Conservation (phyloP, 2,329 filamentous ascomycete species). For the Tetracladium maxilliforme region DNA sequence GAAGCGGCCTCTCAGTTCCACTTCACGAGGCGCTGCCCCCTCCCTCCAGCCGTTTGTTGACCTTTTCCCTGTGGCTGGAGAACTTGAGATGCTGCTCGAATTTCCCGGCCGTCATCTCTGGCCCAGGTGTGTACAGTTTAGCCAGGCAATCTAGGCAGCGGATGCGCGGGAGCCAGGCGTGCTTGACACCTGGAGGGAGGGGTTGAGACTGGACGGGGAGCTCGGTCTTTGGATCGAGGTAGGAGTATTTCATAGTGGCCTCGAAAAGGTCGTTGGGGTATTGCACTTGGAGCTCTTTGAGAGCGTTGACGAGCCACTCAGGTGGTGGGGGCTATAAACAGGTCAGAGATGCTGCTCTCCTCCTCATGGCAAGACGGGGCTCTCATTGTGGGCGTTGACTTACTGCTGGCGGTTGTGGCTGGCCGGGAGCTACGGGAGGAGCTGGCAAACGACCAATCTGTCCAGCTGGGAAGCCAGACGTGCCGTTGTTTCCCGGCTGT, state of each 20-base stretch:
- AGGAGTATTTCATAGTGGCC: conserved; percentile 78
- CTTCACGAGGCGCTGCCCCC: not conserved
- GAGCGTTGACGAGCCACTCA: conserved; percentile 65
- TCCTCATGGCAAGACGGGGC: conserved; percentile 14
- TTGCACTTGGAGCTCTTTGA: conserved; percentile 52
- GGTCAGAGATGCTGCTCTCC: conserved; percentile 9
- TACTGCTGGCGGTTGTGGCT: conserved; percentile 44
- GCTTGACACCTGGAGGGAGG: conserved; percentile 50
- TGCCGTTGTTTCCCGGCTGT: conserved; percentile 13
- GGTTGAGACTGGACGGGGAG: conserved; percentile 38
- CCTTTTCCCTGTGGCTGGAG: conserved; percentile 60
- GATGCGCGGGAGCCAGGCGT: conserved; percentile 78
- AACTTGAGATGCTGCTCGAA: conserved; percentile 91
- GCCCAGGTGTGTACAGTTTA: conserved; percentile 85
- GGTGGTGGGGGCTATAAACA: conserved; percentile 59
- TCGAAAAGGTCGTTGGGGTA: conserved; percentile 81
- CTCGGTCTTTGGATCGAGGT: conserved; percentile 60
- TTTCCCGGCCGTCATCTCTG: conserved; percentile 71
- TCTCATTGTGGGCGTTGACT: conserved; percentile 16
- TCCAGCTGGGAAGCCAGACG: conserved; percentile 24
- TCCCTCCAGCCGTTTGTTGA: conserved; percentile 29
- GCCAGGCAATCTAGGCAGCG: conserved; percentile 84
- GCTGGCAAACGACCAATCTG: conserved; percentile 57
- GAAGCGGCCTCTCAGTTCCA: no score
- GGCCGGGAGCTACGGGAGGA: conserved; percentile 39